Base-by-base conservation (phyloP, 2,329 filamentous ascomycete species). In the Pseudocercospora fuligena region DNA sequence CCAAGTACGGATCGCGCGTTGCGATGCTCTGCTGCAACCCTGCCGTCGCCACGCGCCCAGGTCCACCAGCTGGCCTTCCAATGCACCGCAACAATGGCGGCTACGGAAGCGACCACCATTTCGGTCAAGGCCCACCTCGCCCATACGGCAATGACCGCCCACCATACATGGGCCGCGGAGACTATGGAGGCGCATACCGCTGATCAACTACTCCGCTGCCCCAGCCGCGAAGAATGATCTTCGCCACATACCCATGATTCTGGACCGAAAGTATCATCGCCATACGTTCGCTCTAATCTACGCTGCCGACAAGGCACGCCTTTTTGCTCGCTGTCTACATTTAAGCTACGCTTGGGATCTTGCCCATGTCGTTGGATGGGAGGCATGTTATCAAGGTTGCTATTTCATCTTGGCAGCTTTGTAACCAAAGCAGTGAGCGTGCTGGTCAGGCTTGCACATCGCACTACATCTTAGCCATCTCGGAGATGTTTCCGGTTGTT, bases 11-110 rank as follows among this genome's bases (percentile, higher is more conserved):
- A 68, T 99, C 95, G 66, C 92, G 95, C 65, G 95, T 99, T 69
- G 95, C 95, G 33, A 98, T 99, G 94, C 90, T 99, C 63, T 99
- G 96, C 83, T 97, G 93, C 82, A 98, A 98, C 80, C 94, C 94
- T 43, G 93, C 92, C 57, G 89, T 93, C 73, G 88, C 92, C 61
- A 97, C 93, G 73, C 92, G 94, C 63, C 94, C 94, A 68, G 94
- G 94, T 49, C 93, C 94, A 71, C 92, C 92, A 31, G 87, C 89
- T 72, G 91, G 92, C 54, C 75, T 83, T 70, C 74, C 72, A 36
- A 61, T 71, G 43, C 66, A 40, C 47, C 70, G 73, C 56, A 71
- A 66, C 60, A 29, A 14, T 19, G 65, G 65, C 68, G 61, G 67
- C 31, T 66, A 65, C 63, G 66, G 66, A 46, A 60, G 62, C 21